These are phyloP conservation scores for Lachnellula occidentalis DNA, from an alignment of 2,329 filamentous ascomycete genomes.

Conservation along the genomic window DNA sequence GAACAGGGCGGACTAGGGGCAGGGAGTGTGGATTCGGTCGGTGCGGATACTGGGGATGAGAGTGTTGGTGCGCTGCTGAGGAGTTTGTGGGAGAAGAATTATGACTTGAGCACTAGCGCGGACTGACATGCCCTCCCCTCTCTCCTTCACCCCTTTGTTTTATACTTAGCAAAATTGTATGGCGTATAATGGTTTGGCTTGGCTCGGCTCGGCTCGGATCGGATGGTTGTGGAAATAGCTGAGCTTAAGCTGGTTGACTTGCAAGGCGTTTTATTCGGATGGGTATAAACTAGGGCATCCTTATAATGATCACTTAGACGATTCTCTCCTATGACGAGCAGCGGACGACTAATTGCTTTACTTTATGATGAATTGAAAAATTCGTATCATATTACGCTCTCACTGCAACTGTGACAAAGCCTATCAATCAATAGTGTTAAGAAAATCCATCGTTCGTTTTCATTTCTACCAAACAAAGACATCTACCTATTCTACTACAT, in stretches of 20 bases:
- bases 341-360: neutral
- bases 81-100: slow-evolving; percentile 57
- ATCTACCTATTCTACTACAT: neutral
- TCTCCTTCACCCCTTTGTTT: neutral
- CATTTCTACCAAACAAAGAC: no score
- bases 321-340: neutral
- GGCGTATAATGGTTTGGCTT: neutral
- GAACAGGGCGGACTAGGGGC: neutral
- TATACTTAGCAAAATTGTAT: neutral
- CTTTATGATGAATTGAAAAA: no score
- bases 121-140: slow-evolving; percentile 20
- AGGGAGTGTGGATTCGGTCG: slow-evolving; percentile 12
- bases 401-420: no score
- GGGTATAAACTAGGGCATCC: neutral
- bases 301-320: neutral
- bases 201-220: neutral
- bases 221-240: neutral
- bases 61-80: slow-evolving; percentile 47
- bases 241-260: no score
- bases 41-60: slow-evolving; percentile 41
- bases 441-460: no score
- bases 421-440: no score
- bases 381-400: no score
- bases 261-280: neutral
- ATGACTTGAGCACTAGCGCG: slow-evolving; percentile 49